Evolutionary conservation across 2,329 filamentous ascomycete species (phyloP).

Genomic region (Fusarium phyllophilum): DNA sequence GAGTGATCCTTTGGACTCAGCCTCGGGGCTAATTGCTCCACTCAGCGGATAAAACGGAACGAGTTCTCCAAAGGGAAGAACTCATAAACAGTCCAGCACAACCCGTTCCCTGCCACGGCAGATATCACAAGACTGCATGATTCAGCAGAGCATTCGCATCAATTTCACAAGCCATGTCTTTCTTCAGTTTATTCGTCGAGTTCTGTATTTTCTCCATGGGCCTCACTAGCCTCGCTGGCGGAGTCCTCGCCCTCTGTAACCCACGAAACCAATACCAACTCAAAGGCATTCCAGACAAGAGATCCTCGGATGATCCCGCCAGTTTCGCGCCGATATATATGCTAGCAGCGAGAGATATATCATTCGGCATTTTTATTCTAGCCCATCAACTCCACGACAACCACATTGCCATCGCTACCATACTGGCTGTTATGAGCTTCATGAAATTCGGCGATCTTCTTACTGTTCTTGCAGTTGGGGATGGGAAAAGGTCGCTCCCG

Average conservation of each 20-base stretch:
- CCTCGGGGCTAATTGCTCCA: neutral
- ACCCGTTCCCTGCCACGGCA: fast-evolving
- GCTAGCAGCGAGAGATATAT: neutral
- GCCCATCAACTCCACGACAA: neutral
- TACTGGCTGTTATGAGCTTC: neutral
- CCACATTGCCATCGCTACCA: neutral
- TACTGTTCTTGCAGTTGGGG: neutral
- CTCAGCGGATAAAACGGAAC: neutral
- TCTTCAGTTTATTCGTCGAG: neutral
- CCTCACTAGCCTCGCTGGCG: neutral
- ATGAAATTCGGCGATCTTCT: neutral
- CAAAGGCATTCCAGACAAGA: neutral
- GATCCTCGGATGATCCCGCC: neutral
- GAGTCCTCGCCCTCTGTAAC: neutral
- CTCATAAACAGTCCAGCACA: neutral
- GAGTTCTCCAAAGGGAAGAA: neutral
- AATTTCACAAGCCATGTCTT: neutral
- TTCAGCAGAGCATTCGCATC: fast-evolving
- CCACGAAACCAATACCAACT: neutral
- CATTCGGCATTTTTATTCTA: neutral
- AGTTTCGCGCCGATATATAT: neutral
- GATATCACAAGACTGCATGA: fast-evolving
- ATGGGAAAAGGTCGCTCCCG: neutral
- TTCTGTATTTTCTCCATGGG: neutral
- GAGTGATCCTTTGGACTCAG: neutral